A percentile compares a stretch with the other conserved stretches of the same genome.
phyloP scores from a whole-genome alignment of 1,284 basidiomycete species.

The Tremellales sp. region DNA sequence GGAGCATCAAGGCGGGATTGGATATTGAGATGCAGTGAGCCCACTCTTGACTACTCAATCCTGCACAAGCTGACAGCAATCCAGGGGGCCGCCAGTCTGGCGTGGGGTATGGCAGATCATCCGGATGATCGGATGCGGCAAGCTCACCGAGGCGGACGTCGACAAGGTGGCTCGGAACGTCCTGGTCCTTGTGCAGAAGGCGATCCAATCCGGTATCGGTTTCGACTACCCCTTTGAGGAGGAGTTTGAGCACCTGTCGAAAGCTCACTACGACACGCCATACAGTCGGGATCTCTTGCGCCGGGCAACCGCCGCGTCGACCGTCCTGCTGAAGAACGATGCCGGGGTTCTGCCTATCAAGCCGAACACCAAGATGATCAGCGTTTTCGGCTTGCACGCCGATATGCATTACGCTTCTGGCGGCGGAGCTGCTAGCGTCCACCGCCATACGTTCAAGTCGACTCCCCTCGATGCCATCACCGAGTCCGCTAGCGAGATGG shows the following conservation, averaged over 20 bases:
- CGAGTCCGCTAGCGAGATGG: background rate
- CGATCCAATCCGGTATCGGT: constrained; percentile 22
- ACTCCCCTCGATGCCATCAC: constrained; percentile 65
- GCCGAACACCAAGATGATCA: constrained; percentile 58
- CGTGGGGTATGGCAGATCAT: background rate
- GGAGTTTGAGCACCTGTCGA: too few relatives aligned
- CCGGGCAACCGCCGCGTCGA: constrained; percentile 58
- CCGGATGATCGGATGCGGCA: constrained; percentile 60
- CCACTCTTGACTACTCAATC: too few relatives aligned
- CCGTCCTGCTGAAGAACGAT: constrained; percentile 53
- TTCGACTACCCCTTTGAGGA: constrained; percentile 34
- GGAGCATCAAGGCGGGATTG: constrained; percentile 62
- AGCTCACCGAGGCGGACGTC: constrained; percentile 61
- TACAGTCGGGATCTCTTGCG: constrained; percentile 23
- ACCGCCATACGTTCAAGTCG: too few relatives aligned
- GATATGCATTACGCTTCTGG: constrained; percentile 64
- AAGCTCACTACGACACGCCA: background rate
- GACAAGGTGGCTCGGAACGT: constrained; percentile 45
- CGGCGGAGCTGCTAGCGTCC: constrained; percentile 69
- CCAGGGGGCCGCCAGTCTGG: constrained; percentile 51
- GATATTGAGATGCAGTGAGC: constrained; percentile 60
- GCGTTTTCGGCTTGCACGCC: constrained; percentile 72
- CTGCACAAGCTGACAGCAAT: too few relatives aligned
- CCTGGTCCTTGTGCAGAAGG: constrained; percentile 20
- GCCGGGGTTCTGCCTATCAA: constrained; percentile 16